Conservation (phyloP, 805 yeast species). For the Candida taoyuanica region DNA sequence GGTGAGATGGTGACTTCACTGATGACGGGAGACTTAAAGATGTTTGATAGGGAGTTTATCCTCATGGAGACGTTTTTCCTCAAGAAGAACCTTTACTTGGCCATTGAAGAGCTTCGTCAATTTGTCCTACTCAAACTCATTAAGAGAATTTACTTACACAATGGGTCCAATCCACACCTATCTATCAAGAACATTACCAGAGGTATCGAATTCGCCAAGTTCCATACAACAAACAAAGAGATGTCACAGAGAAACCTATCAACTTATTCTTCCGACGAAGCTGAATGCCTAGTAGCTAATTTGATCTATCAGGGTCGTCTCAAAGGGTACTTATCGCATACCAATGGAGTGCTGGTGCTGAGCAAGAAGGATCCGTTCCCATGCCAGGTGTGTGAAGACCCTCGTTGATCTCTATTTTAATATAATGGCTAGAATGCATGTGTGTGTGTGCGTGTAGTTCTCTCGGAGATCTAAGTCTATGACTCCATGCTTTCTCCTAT, state of each 20-base stretch:
- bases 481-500: not conserved
- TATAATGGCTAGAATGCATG: too few species aligned
- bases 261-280: slow-evolving; percentile 37
- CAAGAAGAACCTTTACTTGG: slow-evolving; percentile 54
- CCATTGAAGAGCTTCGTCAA: slow-evolving; percentile 47
- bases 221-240: slow-evolving; percentile 17
- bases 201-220: slow-evolving; percentile 36
- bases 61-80: slow-evolving; percentile 48
- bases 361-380: slow-evolving; percentile 78
- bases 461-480: not conserved
- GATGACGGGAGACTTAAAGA: slow-evolving; percentile 49
- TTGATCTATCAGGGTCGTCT: slow-evolving; percentile 55
- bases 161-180: slow-evolving; percentile 29
- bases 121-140: slow-evolving; percentile 49
- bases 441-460: too few species aligned
- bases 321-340: slow-evolving; percentile 81
- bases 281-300: slow-evolving; percentile 67
- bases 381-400: slow-evolving; percentile 21
- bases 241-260: slow-evolving; percentile 13
- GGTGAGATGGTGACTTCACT: slow-evolving; percentile 25
- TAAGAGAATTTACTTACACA: slow-evolving; percentile 30
- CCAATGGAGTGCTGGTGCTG: slow-evolving; percentile 66
- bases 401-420: too few species aligned
- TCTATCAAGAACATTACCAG: slow-evolving; percentile 37
- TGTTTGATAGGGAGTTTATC: slow-evolving; percentile 42